Base-by-base conservation (phyloP, 306 rosid genomes). In the Sicyos baderoa region DNA sequence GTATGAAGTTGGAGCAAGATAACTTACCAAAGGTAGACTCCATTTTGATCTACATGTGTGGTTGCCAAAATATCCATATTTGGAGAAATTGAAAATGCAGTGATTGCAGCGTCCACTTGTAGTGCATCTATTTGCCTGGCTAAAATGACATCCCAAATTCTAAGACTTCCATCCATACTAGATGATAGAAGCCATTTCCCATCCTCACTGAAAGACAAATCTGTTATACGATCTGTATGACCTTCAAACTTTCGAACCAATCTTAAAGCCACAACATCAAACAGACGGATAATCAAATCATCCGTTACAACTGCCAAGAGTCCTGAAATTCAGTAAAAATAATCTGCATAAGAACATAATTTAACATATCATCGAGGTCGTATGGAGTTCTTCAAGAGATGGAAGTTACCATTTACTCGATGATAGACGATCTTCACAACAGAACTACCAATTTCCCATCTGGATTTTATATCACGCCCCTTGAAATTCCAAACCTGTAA, bases 171-270 rank as follows among this genome's bases (percentile, higher is more conserved):
- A 82, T 93, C 98, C 98, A 93, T 87, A 75, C 98, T 86, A 18
- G 97, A 87, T 15, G 98, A 89, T 74, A 89, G 66, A 78, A 93
- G 88, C 98, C 96, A 93, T 81, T 93, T 93, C 45, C 98, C 91
- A 79, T 92, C 98, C 85, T 92, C 96, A 58, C 98, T 92, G 86
- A 92, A 92, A 78, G 95, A 89, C 82, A 92, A 78, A 71, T 92
- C 98, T 16, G 98, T 89, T 66, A 92, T 72, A 56, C 96, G 95
- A 84, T 92, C 98, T 5, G 81, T 83, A 82, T 89, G 95, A 50
- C 96, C 98, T 86, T 89, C 95, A 73, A 92, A 92, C 68, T 83
- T 87, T 55, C 96, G 95, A 53, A 92, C 98, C 79, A 89, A 78
- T 81, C 89, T 80, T 67, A 79, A 83, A 40, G 95, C 90, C 89